A percentile compares a stretch with the other conserved stretches of the same genome.
Evolutionary conservation across 163 green algal genomes (phyloP).

Genomic region (Coccomyxa subellipsoidea): DNA sequence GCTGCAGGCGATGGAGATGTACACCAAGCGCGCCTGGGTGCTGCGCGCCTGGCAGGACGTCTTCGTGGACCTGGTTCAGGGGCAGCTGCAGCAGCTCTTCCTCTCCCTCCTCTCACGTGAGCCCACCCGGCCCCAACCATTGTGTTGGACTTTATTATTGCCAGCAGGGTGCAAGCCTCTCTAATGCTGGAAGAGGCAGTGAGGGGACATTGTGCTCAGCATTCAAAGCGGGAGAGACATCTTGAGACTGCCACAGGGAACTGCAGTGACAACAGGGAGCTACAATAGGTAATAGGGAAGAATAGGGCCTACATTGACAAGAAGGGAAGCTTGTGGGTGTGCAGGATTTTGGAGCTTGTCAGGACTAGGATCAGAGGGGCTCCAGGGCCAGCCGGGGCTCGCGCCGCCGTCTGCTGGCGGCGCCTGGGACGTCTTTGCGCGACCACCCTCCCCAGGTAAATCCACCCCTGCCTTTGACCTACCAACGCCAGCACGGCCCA

Average conservation of each 20-base stretch:
- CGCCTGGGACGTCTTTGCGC: background rate
- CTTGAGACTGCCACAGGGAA: too few relatives aligned
- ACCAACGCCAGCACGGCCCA: too few relatives aligned
- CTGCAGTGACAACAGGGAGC: too few relatives aligned
- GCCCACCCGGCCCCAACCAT: too few relatives aligned
- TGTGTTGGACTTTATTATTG: too few relatives aligned
- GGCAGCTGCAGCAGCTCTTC: constrained; percentile 57
- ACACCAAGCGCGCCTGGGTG: constrained; percentile 44
- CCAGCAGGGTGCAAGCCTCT: too few relatives aligned
- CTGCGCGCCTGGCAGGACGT: constrained; percentile 52
- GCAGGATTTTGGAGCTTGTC: background rate
- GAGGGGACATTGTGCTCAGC: too few relatives aligned
- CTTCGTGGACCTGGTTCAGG: constrained; percentile 58
- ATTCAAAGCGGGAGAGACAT: too few relatives aligned
- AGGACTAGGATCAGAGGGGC: background rate
- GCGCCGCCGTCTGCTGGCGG: background rate
- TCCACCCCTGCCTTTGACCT: background rate
- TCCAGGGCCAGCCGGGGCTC: background rate
- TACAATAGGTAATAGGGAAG: too few relatives aligned
- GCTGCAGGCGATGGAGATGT: constrained; percentile 34
- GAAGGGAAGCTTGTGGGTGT: too few relatives aligned
- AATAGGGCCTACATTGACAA: too few relatives aligned
- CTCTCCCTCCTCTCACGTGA: constrained; percentile 38
- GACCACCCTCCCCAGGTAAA: background rate
- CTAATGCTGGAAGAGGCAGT: too few relatives aligned